Percentiles rank a stretch among this genome's conserved stretches.
These are phyloP conservation scores for Venturia carpophila DNA, from an alignment of 2,329 filamentous ascomycete genomes.

Conservation along the genomic window DNA sequence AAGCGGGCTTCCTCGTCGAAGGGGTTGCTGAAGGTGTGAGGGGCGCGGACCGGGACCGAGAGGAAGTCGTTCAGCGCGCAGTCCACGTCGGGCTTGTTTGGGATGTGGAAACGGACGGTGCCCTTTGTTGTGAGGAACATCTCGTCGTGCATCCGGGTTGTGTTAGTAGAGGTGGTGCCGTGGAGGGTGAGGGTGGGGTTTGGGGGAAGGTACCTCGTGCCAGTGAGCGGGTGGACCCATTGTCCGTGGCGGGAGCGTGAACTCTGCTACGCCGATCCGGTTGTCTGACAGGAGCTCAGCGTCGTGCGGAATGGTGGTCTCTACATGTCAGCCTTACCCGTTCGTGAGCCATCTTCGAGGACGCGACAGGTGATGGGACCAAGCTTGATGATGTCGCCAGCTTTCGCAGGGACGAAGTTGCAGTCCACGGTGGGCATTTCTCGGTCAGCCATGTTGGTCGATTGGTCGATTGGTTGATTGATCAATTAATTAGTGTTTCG, in stretches of 20 bases:
- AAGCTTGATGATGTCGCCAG: constrained; percentile 43
- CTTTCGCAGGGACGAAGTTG: constrained; percentile 41
- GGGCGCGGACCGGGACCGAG: constrained; percentile 46
- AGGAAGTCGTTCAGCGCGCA: constrained; percentile 48
- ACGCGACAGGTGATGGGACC: constrained; percentile 44
- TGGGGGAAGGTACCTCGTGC: constrained; percentile 43
- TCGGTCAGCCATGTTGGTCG: neutral
- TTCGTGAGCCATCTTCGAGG: constrained; percentile 44
- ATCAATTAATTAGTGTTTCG: neutral
- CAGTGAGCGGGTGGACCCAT: constrained; percentile 44
- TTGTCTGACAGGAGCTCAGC: constrained; percentile 32
- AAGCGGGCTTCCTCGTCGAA: constrained; percentile 47
- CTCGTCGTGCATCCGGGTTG: constrained; percentile 39
- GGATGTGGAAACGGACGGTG: constrained; percentile 44
- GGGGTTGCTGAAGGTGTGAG: constrained; percentile 51
- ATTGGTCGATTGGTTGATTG: neutral
- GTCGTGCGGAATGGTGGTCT: neutral
- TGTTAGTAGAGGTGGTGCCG: neutral
- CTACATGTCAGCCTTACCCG: constrained; percentile 9
- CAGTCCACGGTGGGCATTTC: constrained; percentile 37
- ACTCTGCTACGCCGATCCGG: constrained; percentile 41
- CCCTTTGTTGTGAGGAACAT: constrained; percentile 49
- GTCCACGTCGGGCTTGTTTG: constrained; percentile 38
- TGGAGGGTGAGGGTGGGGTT: neutral
- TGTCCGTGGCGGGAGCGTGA: constrained; percentile 42